Conservation (phyloP, 1,139 yeast genomes). For the Eremothecium gossypii region DNA sequence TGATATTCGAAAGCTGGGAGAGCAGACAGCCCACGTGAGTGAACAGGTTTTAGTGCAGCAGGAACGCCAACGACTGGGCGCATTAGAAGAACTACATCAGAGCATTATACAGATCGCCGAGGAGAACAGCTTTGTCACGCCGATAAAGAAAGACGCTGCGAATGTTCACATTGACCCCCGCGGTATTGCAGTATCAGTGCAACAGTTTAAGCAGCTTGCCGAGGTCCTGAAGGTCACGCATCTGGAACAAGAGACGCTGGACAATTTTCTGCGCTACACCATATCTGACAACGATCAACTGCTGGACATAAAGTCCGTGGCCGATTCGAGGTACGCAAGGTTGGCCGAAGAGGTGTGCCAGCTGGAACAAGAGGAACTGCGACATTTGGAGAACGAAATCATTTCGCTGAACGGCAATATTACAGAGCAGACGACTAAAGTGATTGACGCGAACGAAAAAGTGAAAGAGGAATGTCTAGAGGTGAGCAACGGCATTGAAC, state of each 20-base stretch:
- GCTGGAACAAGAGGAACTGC: slow-evolving; percentile 13
- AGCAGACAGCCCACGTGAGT: slow-evolving; percentile 13
- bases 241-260: slow-evolving; percentile 27
- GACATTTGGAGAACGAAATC: slow-evolving; percentile 12
- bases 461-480: slow-evolving; percentile 21
- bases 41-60: slow-evolving; percentile 17
- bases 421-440: slow-evolving; percentile 10
- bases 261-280: slow-evolving; percentile 25
- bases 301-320: slow-evolving; percentile 14
- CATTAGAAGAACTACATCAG: slow-evolving; percentile 21
- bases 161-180: slow-evolving; percentile 15
- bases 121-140: slow-evolving; percentile 17
- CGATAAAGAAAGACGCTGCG: slow-evolving; percentile 3
- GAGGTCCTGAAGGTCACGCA: slow-evolving; percentile 20
- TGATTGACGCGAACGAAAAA: slow-evolving; percentile 17
- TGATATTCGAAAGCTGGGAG: slow-evolving; percentile 8
- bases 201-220: slow-evolving; percentile 18
- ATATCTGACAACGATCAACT: slow-evolving; percentile 18
- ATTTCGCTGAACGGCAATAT: slow-evolving; percentile 16
- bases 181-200: slow-evolving; percentile 12
- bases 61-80: slow-evolving; percentile 14
- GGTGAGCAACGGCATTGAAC: slow-evolving; percentile 19
- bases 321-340: slow-evolving; percentile 17
- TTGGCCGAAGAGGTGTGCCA: slow-evolving; percentile 16
- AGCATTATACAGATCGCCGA: slow-evolving; percentile 17